Evolutionary conservation across 768 basidiomycete genomes (phyloP).

Genomic region (Butyriboletus loyo): DNA sequence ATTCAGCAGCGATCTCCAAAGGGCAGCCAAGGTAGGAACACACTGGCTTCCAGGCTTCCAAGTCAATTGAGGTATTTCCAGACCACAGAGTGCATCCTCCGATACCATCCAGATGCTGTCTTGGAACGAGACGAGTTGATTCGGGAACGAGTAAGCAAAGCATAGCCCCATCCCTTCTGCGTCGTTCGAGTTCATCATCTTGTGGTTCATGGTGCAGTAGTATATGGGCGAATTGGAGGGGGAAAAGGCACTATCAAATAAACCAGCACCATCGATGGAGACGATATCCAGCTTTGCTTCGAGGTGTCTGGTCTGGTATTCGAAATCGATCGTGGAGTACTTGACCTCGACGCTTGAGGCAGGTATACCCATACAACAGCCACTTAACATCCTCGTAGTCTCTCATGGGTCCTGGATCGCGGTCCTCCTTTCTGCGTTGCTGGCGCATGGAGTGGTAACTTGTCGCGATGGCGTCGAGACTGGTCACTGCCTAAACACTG

Average conservation of each 20-base stretch:
- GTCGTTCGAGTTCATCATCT: background rate
- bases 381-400: slow-evolving; percentile 49
- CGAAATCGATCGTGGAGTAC: slow-evolving; percentile 38
- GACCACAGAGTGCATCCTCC: slow-evolving; percentile 68
- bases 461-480: slow-evolving; percentile 32
- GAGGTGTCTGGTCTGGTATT: slow-evolving; percentile 66
- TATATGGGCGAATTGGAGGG: slow-evolving; percentile 65
- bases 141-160: slow-evolving; percentile 58
- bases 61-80: slow-evolving; percentile 21
- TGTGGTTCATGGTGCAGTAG: slow-evolving; percentile 31
- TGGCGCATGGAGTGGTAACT: slow-evolving; percentile 38
- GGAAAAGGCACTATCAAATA: slow-evolving; percentile 14
- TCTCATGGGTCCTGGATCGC: slow-evolving; percentile 67
- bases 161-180: background rate
- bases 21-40: slow-evolving; percentile 59
- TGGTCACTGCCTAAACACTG: slow-evolving; percentile 26
- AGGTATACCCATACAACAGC: slow-evolving; percentile 30
- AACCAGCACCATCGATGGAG: slow-evolving; percentile 25
- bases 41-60: background rate
- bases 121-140: slow-evolving; percentile 47
- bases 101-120: slow-evolving; percentile 45
- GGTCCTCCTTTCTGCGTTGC: slow-evolving; percentile 47
- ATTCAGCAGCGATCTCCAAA: slow-evolving; percentile 67
- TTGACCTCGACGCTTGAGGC: slow-evolving; percentile 15
- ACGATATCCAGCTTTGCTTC: slow-evolving; percentile 37